Evolutionary conservation across 1,284 basidiomycete species (phyloP), one percentile per base, ranked within the genome.

Genomic region (Ustilago vetiveriae): DNA sequence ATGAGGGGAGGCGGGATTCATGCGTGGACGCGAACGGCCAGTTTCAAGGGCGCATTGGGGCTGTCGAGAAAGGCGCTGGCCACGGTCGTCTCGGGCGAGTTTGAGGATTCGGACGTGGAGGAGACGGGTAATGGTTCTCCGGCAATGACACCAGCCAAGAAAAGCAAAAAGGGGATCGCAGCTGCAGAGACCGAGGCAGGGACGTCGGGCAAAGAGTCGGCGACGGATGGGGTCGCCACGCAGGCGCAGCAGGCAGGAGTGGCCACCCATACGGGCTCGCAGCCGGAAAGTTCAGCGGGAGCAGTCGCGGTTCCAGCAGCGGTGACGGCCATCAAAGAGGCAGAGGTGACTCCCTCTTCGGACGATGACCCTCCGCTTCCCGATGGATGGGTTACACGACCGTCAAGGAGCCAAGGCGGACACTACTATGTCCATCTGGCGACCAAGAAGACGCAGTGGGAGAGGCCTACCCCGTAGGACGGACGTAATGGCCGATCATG

Each of bases 401-500:
- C 44, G 30, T 66, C 62, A 16, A 42, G 57, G 13, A 71, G 39
- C 6, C 24, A 47, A 11, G 62, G 62, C n/a, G 38, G 53, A 26
- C 44, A 30, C n/a, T 71, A 60, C 43, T 71, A 62, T 29, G 63
- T 71, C 10, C 53, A 71, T 36, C 24, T 22, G n/a, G 37, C 39
- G 29, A 71, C 68, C 14, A 60, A 54, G 32, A 62, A 39, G 45
- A 71, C 68, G 33, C 62, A 65, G 47, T 71, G 68, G 68, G 57
- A 71, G 42, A 36, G 57, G 17, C 68, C 68, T 7, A 60, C 60
- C 16, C 14, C 19, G 1, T 68, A 49, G 38, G n/a, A n/a, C n/a
- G n/a, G n/a, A n/a, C n/a, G n/a, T n/a, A n/a, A n/a, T n/a, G n/a
- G n/a, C n/a, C n/a, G n/a, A n/a, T n/a, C n/a, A n/a, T n/a, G n/a